Evolutionary conservation across 2,329 filamentous ascomycete genomes (phyloP).

Genomic region (Penicillium corylophilum): DNA sequence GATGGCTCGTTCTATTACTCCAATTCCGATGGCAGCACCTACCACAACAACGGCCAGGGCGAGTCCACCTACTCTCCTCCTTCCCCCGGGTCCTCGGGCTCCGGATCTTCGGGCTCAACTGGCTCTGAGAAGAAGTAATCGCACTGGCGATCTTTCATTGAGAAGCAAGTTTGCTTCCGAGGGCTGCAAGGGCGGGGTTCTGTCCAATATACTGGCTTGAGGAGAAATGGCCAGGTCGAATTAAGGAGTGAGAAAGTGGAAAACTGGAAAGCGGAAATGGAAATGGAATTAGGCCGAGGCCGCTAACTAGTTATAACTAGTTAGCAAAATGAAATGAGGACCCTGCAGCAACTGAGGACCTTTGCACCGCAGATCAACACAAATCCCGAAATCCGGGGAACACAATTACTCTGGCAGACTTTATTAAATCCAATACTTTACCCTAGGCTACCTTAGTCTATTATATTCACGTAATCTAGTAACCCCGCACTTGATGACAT

Average conservation of each 20-base stretch:
- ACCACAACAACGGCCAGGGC: conserved; percentile 12
- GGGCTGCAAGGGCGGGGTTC: not conserved
- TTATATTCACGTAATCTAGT: too few species aligned
- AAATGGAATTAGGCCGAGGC: not conserved
- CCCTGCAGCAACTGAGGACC: not conserved
- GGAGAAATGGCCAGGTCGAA: too few species aligned
- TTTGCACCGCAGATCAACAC: too few species aligned
- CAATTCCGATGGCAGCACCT: conserved; percentile 12
- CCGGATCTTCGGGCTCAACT: not conserved
- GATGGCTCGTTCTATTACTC: conserved; percentile 17
- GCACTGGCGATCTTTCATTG: not conserved
- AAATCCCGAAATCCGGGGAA: too few species aligned
- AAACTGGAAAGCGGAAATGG: not conserved
- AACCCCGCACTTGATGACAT: too few species aligned
- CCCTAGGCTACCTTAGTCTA: too few species aligned
- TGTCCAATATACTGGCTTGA: too few species aligned
- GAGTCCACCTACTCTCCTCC: conserved; percentile 1
- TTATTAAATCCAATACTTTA: too few species aligned
- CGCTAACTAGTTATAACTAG: too few species aligned
- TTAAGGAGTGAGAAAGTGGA: too few species aligned
- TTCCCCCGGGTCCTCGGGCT: not conserved
- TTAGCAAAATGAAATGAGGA: not conserved
- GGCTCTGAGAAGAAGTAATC: not conserved
- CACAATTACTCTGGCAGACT: too few species aligned
- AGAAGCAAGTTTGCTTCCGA: not conserved